Evolutionary conservation across 106 monocot genomes (phyloP).

Genomic region (Xerophyta viscosa): DNA sequence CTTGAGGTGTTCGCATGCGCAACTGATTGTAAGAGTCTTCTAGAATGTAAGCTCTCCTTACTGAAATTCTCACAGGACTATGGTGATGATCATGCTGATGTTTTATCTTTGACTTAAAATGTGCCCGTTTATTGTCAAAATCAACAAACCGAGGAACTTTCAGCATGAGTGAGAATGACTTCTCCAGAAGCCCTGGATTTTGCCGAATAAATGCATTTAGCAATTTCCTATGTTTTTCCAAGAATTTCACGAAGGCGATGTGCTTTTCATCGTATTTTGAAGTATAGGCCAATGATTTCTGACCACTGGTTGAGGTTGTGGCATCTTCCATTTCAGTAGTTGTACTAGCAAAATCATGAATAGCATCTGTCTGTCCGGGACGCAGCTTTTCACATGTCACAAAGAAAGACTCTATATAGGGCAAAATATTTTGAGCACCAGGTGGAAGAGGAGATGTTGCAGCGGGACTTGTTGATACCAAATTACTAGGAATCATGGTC

Average conservation of each 20-base stretch:
- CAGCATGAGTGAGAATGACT: slow-evolving; percentile 90
- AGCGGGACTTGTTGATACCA: slow-evolving; percentile 23
- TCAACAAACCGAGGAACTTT: slow-evolving; percentile 95
- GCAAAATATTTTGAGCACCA: slow-evolving; percentile 85
- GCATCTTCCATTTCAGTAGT: slow-evolving; percentile 51
- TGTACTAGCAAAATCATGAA: slow-evolving; percentile 31
- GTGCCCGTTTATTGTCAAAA: slow-evolving; percentile 92
- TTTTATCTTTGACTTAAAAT: slow-evolving; percentile 89
- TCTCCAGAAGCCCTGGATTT: slow-evolving; percentile 92
- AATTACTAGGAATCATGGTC: slow-evolving; percentile 19
- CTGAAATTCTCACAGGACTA: slow-evolving; percentile 85
- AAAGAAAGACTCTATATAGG: slow-evolving; percentile 97
- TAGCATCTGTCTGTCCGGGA: slow-evolving; percentile 36
- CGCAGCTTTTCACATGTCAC: slow-evolving; percentile 86
- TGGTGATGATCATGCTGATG: slow-evolving; percentile 99
- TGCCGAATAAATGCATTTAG: slow-evolving; percentile 91
- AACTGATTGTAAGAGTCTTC: slow-evolving; percentile 97
- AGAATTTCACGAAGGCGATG: slow-evolving; percentile 72
- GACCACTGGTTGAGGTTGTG: slow-evolving; percentile 32
- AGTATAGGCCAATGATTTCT: slow-evolving; percentile 18
- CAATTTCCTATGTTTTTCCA: slow-evolving; percentile 81
- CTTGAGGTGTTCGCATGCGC: slow-evolving; percentile 85
- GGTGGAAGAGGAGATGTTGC: slow-evolving; percentile 70
- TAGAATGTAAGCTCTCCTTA: slow-evolving; percentile 86
- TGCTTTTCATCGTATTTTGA: slow-evolving; percentile 63